phyloP scores from a whole-genome alignment of 441 rosid species.

The Theobroma grandiflorum region DNA sequence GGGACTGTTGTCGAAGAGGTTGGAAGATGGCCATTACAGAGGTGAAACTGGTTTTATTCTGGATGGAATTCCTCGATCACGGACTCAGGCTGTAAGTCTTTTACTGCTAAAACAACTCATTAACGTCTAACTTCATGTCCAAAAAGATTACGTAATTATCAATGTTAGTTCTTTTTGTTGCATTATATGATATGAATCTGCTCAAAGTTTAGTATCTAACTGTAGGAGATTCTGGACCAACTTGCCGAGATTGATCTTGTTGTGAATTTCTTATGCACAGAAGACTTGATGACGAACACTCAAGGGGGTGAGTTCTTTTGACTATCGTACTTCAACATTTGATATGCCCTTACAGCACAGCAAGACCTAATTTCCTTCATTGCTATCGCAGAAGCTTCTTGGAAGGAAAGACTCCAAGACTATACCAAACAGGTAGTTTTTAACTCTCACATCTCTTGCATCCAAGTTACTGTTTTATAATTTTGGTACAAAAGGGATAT shows the following conservation, averaged over 20 bases:
- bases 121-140: not conserved
- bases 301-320: conserved; percentile 26
- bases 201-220: not conserved
- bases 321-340: not conserved
- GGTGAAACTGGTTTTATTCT: conserved; percentile 94
- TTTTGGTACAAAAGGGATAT: too few relatives aligned
- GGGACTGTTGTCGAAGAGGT: conserved; percentile 36
- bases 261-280: conserved; percentile 38
- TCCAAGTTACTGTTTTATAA: not conserved
- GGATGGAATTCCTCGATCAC: conserved; percentile 88
- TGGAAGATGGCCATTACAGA: conserved; percentile 58
- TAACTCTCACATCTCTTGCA: not conserved
- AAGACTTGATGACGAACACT: conserved; percentile 26
- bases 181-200: not conserved
- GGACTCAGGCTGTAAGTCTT: conserved; percentile 74
- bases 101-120: not conserved
- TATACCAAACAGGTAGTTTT: not conserved
- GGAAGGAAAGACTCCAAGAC: not conserved
- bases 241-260: conserved; percentile 47
- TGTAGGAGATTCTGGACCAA: conserved; percentile 47
- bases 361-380: not conserved
- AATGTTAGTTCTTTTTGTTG: not conserved
- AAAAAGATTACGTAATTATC: not conserved
- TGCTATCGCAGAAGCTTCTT: not conserved
- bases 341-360: not conserved